Evolutionary conservation across 2,329 filamentous ascomycete genomes (phyloP), one percentile per base, ranked within the genome.

Genomic region (Geosmithia putterillii): DNA sequence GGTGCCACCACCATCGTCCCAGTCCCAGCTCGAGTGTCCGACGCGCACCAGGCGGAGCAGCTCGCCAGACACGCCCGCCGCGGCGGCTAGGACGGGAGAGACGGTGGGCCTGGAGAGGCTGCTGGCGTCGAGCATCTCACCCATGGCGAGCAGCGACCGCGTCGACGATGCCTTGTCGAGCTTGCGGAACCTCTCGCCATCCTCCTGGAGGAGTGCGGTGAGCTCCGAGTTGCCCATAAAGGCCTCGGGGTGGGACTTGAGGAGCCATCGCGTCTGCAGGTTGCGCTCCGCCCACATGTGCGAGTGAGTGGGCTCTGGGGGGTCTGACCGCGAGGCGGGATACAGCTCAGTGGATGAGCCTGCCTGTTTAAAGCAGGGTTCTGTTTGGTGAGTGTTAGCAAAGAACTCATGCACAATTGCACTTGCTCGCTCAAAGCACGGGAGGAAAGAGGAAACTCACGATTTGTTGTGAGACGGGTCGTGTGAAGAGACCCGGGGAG

Each of bases 31-130:
- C 40, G 76, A 69, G 19, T 67, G 56, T 3, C 66, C 62, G 4
- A 81, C 56, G 7, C 65, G 63, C 4, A 70, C 57, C 2, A 86
- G 53, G 2, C 74, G 73, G 9, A 86, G 59, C 1, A 74, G 59
- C 48, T 80, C 73, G 1, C 76, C 74, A 14, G 67, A 70, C 41
- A 70, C 66, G n/a, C 81, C 81, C 2, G 70, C 63, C 5, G 63
- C 69, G 52, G 62, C 70, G 47, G 64, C 74, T 47, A 70, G 64
- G 50, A 63, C 57, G 2, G 63, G 58, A 12, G 57, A 57, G 15
- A 53, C 56, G 1, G 45, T 49, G 39, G 21, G 25, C 25, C 43
- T 53, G 22, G 45, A 51, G 3, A 53, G 50, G 17, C 57, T 45
- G 35, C 59, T 64, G 17, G 60, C 47, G 48, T 75, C 63, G 2